These are phyloP conservation scores for Termitomyces sp. DNA, from an alignment of 768 basidiomycete genomes.

Conservation along the genomic window DNA sequence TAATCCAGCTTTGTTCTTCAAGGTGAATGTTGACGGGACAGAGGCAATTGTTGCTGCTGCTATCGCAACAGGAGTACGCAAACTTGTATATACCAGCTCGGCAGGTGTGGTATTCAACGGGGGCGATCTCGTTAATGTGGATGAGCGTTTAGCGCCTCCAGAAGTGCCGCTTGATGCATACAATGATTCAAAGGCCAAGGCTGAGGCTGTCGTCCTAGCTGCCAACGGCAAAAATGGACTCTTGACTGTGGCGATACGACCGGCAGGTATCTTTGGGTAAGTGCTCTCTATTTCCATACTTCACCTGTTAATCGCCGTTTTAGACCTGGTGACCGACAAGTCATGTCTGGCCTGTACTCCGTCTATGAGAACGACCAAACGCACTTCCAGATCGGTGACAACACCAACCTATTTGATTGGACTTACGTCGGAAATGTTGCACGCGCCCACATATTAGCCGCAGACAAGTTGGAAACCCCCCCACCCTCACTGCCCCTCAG, in stretches of 20 bases:
- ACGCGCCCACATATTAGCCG: slow-evolving; percentile 88
- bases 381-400: slow-evolving; percentile 90
- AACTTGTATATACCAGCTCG: slow-evolving; percentile 92
- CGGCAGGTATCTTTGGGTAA: slow-evolving; percentile 94
- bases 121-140: slow-evolving; percentile 70
- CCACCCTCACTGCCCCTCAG: slow-evolving; percentile 37
- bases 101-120: slow-evolving; percentile 90
- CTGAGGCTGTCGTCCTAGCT: slow-evolving; percentile 74
- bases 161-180: slow-evolving; percentile 81
- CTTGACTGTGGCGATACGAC: slow-evolving; percentile 84
- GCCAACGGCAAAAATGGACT: slow-evolving; percentile 85
- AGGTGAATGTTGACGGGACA: slow-evolving; percentile 93
- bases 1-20: slow-evolving; percentile 71
- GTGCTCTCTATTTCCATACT: slow-evolving; percentile 16
- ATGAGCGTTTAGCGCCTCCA: slow-evolving; percentile 80
- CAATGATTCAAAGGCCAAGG: slow-evolving; percentile 90
- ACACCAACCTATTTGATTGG: slow-evolving; percentile 92
- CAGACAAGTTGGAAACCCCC: slow-evolving; percentile 69
- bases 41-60: slow-evolving; percentile 81
- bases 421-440: slow-evolving; percentile 97
- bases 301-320: slow-evolving; percentile 3
- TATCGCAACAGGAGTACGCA: slow-evolving; percentile 61
- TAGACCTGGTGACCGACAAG: slow-evolving; percentile 90
- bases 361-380: slow-evolving; percentile 81
- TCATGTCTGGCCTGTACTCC: slow-evolving; percentile 70